Conservation (phyloP, 331 rosid genomes). For the Malus hybrid region DNA sequence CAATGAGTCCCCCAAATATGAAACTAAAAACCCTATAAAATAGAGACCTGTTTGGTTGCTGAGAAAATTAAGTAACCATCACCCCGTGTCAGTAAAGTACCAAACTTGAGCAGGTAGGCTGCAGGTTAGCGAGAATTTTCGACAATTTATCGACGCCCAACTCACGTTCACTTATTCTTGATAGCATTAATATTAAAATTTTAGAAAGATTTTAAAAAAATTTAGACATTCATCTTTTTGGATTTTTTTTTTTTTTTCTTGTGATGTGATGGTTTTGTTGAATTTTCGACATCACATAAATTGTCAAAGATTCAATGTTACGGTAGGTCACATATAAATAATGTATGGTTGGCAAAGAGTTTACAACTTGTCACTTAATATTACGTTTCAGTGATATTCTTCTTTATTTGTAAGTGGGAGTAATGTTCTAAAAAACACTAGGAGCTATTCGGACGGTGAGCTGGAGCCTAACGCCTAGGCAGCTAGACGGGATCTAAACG, state of each 20-base stretch:
- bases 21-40: neutral
- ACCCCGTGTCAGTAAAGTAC: neutral
- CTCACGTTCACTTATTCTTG: neutral
- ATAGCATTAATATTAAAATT: neutral
- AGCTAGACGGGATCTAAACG: accelerated
- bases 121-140: neutral
- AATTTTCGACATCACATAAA: neutral
- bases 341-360: too few species aligned
- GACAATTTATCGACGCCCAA: neutral
- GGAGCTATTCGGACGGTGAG: too few species aligned
- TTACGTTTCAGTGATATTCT: accelerated
- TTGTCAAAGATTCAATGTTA: neutral
- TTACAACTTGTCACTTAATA: too few species aligned
- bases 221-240: neutral
- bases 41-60: neutral
- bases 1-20: conserved; percentile 7
- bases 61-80: neutral
- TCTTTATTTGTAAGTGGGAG: too few species aligned
- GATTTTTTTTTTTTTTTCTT: neutral
- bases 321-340: neutral
- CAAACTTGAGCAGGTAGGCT: neutral
- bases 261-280: neutral
- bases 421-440: accelerated
- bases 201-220: too few species aligned
- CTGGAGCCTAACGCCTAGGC: too few species aligned